These are phyloP conservation scores for Colletotrichum sp. DNA, from an alignment of 2,329 filamentous ascomycete species.

Conservation along the genomic window DNA sequence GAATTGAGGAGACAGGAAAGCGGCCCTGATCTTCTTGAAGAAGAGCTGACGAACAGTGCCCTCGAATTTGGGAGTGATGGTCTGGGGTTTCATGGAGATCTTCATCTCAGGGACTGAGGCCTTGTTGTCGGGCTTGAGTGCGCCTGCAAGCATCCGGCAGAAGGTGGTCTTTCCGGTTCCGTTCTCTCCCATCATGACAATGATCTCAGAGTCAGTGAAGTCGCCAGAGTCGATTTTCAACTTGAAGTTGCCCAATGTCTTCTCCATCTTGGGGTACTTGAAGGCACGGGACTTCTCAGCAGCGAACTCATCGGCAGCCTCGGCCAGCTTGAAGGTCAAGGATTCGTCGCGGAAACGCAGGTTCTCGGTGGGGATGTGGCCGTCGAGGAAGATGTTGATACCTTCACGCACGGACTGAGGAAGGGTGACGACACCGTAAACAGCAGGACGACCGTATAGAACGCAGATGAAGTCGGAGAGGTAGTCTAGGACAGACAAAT, in stretches of 20 bases:
- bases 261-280: slow-evolving; percentile 88
- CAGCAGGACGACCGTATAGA: slow-evolving; percentile 91
- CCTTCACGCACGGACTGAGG: slow-evolving; percentile 96
- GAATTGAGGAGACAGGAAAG: slow-evolving; percentile 96
- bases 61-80: slow-evolving; percentile 97
- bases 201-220: slow-evolving; percentile 97
- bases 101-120: slow-evolving; percentile 88
- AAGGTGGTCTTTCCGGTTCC: slow-evolving; percentile 99
- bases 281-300: slow-evolving; percentile 86
- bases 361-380: slow-evolving; percentile 98
- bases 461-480: slow-evolving; percentile 98
- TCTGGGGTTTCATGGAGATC: slow-evolving; percentile 99
- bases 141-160: slow-evolving; percentile 93
- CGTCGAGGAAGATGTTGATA: slow-evolving; percentile 99
- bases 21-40: slow-evolving; percentile 99
- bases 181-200: slow-evolving; percentile 99
- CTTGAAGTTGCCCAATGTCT: slow-evolving; percentile 89
- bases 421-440: slow-evolving; percentile 97
- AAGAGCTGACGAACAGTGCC: slow-evolving; percentile 97
- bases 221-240: slow-evolving; percentile 80
- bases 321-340: slow-evolving; percentile 91
- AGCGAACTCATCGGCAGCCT: slow-evolving; percentile 87
- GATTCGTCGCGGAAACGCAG: slow-evolving; percentile 97
- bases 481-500: slow-evolving; percentile 97
- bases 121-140: slow-evolving; percentile 85